These are phyloP conservation scores for Stereum hirsutum DNA, from an alignment of 1,284 basidiomycete species.

Conservation along the genomic window DNA sequence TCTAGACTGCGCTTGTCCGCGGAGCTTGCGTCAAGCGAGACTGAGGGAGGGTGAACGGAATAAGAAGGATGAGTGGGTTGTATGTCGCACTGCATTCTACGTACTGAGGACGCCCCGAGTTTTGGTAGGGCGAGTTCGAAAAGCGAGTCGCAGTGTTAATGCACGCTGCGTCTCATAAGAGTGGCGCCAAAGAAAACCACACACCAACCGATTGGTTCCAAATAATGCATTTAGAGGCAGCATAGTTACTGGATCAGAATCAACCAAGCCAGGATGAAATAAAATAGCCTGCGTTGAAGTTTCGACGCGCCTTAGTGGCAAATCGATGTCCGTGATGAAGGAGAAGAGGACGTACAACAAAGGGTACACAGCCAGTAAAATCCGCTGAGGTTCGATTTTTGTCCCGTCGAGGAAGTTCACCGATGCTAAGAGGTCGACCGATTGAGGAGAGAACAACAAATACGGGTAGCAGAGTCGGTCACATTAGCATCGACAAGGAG, in stretches of 20 bases:
- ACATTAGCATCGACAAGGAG: too few species aligned
- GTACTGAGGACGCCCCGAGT: too few species aligned
- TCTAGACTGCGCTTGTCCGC: too few species aligned
- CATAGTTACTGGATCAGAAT: constrained; percentile 66
- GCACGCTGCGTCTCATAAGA: too few species aligned
- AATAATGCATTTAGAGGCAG: constrained; percentile 1
- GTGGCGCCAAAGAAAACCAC: too few species aligned
- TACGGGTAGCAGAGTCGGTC: background rate
- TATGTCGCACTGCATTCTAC: too few species aligned
- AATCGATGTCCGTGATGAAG: background rate
- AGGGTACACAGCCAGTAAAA: constrained; percentile 88
- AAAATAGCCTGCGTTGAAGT: constrained; percentile 50
- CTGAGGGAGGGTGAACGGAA: too few species aligned
- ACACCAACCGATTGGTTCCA: too few species aligned
- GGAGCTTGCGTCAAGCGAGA: too few species aligned
- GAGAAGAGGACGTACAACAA: constrained; percentile 50
- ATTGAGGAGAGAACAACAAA: background rate
- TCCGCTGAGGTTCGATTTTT: constrained; percentile 81
- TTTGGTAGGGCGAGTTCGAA: too few species aligned
- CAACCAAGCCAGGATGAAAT: constrained; percentile 89
- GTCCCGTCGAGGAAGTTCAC: constrained; percentile 93
- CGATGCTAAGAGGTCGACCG: constrained; percentile 49
- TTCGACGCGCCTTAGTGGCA: background rate
- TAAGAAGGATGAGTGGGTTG: too few species aligned
- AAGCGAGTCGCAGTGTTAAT: too few species aligned